Conservation (phyloP, 176 grass and related monocot species). For the Oryza meridionalis region DNA sequence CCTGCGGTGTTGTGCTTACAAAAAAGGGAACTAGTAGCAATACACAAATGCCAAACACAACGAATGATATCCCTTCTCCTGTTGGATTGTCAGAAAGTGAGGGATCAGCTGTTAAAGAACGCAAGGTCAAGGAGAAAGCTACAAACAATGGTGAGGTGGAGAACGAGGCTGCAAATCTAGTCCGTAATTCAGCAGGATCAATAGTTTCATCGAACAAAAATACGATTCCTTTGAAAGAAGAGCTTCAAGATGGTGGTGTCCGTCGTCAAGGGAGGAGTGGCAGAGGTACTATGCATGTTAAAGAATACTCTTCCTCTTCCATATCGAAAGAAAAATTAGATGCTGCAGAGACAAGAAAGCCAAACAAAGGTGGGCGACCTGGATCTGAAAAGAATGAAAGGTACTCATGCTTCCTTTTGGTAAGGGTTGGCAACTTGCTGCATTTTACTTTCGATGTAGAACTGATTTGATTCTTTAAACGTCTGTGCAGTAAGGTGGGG, state of each 20-base stretch:
- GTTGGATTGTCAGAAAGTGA: slow-evolving; percentile 75
- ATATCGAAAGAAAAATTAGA: slow-evolving; percentile 68
- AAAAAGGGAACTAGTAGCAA: slow-evolving; percentile 36
- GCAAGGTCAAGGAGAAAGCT: slow-evolving; percentile 70
- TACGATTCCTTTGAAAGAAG: slow-evolving; percentile 78
- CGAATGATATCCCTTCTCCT: slow-evolving; percentile 57
- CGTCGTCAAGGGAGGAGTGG: slow-evolving; percentile 64
- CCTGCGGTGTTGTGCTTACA: slow-evolving; percentile 20
- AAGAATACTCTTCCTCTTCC: slow-evolving; percentile 54
- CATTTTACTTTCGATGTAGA: slow-evolving; percentile 25
- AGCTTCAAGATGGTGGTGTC: slow-evolving; percentile 65
- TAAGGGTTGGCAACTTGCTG: background rate
- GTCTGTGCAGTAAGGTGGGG: slow-evolving; percentile 65
- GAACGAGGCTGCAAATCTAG: slow-evolving; percentile 45
- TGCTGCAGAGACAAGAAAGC: slow-evolving; percentile 49
- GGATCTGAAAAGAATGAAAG: slow-evolving; percentile 73
- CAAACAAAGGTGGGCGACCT: slow-evolving; percentile 58
- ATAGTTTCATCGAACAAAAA: slow-evolving; percentile 61
- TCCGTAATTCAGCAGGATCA: slow-evolving; percentile 38
- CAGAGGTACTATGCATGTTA: slow-evolving; percentile 58
- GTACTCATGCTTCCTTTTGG: slow-evolving; percentile 39
- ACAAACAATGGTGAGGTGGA: slow-evolving; percentile 56
- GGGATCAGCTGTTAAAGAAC: slow-evolving; percentile 50
- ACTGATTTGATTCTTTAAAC: slow-evolving; percentile 38
- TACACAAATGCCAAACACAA: slow-evolving; percentile 36